Conservation (phyloP, 805 yeast species). For the Cephaloascus albidus region DNA sequence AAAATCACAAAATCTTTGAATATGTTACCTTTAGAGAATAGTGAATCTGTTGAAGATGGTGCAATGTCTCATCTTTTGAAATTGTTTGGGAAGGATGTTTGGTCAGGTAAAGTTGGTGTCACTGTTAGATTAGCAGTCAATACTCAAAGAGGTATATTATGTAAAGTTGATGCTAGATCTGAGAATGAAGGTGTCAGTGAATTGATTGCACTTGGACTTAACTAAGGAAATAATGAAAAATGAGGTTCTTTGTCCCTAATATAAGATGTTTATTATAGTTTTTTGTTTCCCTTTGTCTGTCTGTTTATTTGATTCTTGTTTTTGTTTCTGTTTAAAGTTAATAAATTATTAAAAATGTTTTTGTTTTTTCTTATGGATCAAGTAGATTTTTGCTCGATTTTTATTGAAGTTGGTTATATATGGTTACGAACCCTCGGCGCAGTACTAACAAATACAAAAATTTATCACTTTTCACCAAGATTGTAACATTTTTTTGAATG, state of each 20-base stretch:
- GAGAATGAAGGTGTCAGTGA: conserved; percentile 40
- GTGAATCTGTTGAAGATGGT: conserved; percentile 54
- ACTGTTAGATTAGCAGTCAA: conserved; percentile 39
- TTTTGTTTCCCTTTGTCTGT: no score
- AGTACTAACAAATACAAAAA: no score
- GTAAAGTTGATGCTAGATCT: conserved; percentile 52
- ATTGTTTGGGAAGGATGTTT: conserved; percentile 70
- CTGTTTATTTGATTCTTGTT: no score
- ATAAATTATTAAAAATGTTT: no score
- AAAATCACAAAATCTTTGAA: conserved; percentile 41
- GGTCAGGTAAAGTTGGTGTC: conserved; percentile 47
- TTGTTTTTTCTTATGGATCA: no score
- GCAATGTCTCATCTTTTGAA: conserved; percentile 62
- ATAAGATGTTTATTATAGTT: no score
- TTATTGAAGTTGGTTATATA: background rate
- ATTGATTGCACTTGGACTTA: conserved; percentile 29
- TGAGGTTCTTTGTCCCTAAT: background rate
- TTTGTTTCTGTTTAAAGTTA: no score
- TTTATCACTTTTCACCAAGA: no score
- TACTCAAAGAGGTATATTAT: conserved; percentile 35
- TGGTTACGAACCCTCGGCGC: background rate
- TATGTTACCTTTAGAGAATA: conserved; percentile 58
- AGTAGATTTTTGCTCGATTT: no score
- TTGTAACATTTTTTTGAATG: no score
- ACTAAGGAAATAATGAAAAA: no score